Evolutionary conservation across 1,139 yeast species (phyloP).

Genomic region (Protomyces gravidus): DNA sequence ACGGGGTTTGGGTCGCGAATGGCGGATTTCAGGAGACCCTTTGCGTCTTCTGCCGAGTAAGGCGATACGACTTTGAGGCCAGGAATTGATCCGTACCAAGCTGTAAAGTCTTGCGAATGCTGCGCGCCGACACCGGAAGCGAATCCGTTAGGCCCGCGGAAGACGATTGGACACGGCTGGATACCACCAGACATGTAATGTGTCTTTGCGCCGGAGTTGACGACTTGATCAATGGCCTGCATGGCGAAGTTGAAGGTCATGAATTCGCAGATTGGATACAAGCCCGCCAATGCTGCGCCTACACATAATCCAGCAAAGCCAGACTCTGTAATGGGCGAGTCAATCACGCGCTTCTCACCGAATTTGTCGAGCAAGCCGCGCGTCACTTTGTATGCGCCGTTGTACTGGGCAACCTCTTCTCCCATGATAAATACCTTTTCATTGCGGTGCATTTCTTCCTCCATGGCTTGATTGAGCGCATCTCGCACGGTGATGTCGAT

Average conservation of each 20-base stretch:
- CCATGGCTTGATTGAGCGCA: slow-evolving; percentile 89
- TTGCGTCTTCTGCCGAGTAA: slow-evolving; percentile 91
- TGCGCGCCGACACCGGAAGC: slow-evolving; percentile 99
- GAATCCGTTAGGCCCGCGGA: slow-evolving; percentile 99
- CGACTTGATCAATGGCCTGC: slow-evolving; percentile 98
- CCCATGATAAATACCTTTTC: slow-evolving; percentile 93
- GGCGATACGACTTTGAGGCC: slow-evolving; percentile 97
- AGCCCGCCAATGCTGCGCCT: slow-evolving; percentile 95
- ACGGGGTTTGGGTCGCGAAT: slow-evolving; percentile 98
- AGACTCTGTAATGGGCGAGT: slow-evolving; percentile 98
- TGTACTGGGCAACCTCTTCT: slow-evolving; percentile 98
- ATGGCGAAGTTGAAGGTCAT: slow-evolving; percentile 98
- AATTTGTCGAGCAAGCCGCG: slow-evolving; percentile 93
- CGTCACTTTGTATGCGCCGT: slow-evolving; percentile 97
- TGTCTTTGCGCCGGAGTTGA: slow-evolving; percentile 98
- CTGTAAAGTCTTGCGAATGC: slow-evolving; percentile 95
- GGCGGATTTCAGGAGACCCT: slow-evolving; percentile 92
- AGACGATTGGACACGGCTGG: slow-evolving; percentile 92
- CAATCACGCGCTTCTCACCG: slow-evolving; percentile 94
- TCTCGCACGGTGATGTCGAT: slow-evolving; percentile 85
- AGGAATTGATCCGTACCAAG: slow-evolving; percentile 98
- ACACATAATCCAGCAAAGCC: slow-evolving; percentile 97
- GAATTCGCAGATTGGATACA: slow-evolving; percentile 95
- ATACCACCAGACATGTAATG: slow-evolving; percentile 99
- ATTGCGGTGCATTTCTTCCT: slow-evolving; percentile 96